Base-by-base conservation (phyloP, 2,329 filamentous ascomycete species). In the Bipolaris oryzae region DNA sequence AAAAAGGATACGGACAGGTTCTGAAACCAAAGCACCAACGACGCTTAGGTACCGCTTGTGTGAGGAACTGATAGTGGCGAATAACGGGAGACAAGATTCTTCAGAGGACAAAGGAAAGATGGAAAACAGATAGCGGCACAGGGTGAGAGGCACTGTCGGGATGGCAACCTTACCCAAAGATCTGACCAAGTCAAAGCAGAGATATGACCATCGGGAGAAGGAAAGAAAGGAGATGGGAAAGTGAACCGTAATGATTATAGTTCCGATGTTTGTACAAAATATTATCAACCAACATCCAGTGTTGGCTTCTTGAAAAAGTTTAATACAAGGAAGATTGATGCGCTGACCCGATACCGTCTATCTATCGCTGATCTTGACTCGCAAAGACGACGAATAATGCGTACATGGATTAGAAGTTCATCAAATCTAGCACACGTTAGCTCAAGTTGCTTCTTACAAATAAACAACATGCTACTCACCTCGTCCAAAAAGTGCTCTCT, bases 401-500 rank as follows among this genome's bases (percentile, higher is more conserved):
- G 35, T 21, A 20, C n/a, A 44, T 34, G 15, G 16, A 15, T 60
- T 55, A 67, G 44, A 67, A 67, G 44, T 67, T 67, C 64, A 67
- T 67, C 58, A 67, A 57, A 55, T 67, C 64, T 63, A 21, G 34
- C 9, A 11, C 1, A 10, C 5, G 41, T 62, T 55, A 63, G 60
- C 43, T 33, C 13, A 7, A 3, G 37, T 3, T 11, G n/a, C 2
- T 7, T n/a, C 28, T 9, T 37, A 7, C 18, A 31, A 3, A 16
- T 3, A 9, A 9, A 35, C 10, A 18, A 11, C 1, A 2, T 6
- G 6, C 21, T 13, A 81, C 88, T 81, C 79, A 97, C 94, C 95
- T 88, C 95, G 85, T 66, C 95, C 95, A 80, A 99, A 99, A 20
- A 99, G 78, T 11, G 92, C 91, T 74, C 96, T 85, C 85, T 98